phyloP scores from a whole-genome alignment of 2,329 filamentous ascomycete genomes.

The Zymoseptoria tritici region DNA sequence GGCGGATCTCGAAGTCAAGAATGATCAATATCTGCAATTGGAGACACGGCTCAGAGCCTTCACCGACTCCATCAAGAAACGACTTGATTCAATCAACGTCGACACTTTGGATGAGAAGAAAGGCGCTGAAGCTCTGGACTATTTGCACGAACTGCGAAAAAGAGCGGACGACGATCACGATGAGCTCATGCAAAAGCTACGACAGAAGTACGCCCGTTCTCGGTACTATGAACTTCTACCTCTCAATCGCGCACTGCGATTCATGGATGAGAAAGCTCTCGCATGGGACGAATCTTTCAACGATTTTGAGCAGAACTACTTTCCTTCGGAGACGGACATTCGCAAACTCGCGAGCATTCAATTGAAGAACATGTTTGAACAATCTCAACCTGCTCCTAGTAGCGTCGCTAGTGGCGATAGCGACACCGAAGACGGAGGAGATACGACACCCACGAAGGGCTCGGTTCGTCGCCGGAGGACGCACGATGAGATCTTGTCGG shows the following conservation, averaged over 20 bases:
- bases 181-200: constrained; percentile 65
- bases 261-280: constrained; percentile 85
- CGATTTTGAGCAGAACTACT: constrained; percentile 86
- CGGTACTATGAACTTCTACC: constrained; percentile 97
- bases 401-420: constrained; percentile 25
- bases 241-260: constrained; percentile 77
- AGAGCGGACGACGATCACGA: constrained; percentile 78
- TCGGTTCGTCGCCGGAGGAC: constrained; percentile 33
- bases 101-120: constrained; percentile 88
- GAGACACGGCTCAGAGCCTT: constrained; percentile 79
- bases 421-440: constrained; percentile 57
- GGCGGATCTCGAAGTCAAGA: constrained; percentile 84
- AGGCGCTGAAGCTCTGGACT: constrained; percentile 68
- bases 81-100: constrained; percentile 81
- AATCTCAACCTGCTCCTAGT: constrained; percentile 58
- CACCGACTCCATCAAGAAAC: constrained; percentile 75
- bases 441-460: constrained; percentile 31
- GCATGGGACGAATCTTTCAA: constrained; percentile 89
- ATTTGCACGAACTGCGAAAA: constrained; percentile 70
- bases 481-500: constrained; percentile 41
- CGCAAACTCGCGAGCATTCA: constrained; percentile 85
- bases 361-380: constrained; percentile 87
- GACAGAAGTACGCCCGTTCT: constrained; percentile 85
- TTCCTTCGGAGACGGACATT: constrained; percentile 93
- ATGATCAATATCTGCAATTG: constrained; percentile 75